Base-by-base conservation (phyloP, 2,329 filamentous ascomycete species). In the Sporothrix curviconia region DNA sequence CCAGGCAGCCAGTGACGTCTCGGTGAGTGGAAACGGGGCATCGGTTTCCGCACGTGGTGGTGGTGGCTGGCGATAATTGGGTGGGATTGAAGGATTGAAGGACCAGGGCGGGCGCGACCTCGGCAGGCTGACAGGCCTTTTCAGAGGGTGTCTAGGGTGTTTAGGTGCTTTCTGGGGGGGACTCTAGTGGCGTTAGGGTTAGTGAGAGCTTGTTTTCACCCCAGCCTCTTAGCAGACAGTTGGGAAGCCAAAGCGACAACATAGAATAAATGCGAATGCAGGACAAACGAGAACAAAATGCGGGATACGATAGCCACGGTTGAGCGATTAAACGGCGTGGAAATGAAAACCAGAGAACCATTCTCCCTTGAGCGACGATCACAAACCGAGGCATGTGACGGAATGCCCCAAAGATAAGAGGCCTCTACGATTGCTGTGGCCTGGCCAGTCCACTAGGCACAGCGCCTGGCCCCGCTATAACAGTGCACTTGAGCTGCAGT, bases 171-270 rank as follows among this genome's bases (percentile, higher is more conserved):
- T 34, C 24, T 22, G 15, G 28, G 4, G 1, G 19, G 17, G 28
- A n/a, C 28, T n/a, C 14, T n/a, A 15, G 3, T 11, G 14, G 36
- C 36, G 14, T 24, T 25, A 25, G 32, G 11, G 19, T 34, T 49
- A n/a, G 43, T 52, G 30, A 12, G 39, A 52, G 55, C 55, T 57
- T 52, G 32, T 37, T 44, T 32, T 14, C 43, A 46, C 6, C 43
- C 24, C 14, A 25, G 43, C 43, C 22, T 5, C 25, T 30, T 30
- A 17, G 22, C n/a, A 43, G 14, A 43, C 7, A 32, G 11, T n/a
- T n/a, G n/a, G 3, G 4, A 14, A 19, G 7, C n/a, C 14, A 51
- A 50, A 19, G 30, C n/a, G 12, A 42, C 24, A 3, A 43, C 17
- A n/a, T 24, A 22, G 9, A 50, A 17, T 12, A 39, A 28, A 28